Percentiles rank a stretch among this genome's conserved stretches.
These are phyloP conservation scores for Anisodus acutangulus DNA, from an alignment of 257 asterid species.

Conservation along the genomic window DNA sequence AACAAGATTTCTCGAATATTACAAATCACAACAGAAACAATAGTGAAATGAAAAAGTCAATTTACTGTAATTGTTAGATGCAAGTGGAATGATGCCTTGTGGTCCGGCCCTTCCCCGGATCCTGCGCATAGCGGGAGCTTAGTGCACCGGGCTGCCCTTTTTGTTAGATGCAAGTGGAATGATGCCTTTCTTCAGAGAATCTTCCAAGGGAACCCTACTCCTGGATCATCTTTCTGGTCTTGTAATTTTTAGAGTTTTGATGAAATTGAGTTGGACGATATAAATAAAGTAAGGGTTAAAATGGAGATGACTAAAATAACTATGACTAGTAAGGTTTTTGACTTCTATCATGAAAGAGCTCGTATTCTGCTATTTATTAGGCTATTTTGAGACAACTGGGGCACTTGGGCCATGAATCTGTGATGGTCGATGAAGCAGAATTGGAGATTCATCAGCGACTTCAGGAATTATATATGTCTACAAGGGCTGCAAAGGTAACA, in stretches of 20 bases:
- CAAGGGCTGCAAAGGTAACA: conserved; percentile 87
- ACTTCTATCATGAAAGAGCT: background rate
- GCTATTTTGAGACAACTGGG: conserved; percentile 86
- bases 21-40: background rate
- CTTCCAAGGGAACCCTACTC: conserved; percentile 21
- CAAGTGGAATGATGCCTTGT: background rate
- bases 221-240: conserved; percentile 13
- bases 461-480: conserved; percentile 81
- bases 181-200: background rate
- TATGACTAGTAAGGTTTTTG: conserved; percentile 12
- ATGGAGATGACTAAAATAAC: conserved; percentile 7
- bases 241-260: conserved; percentile 15
- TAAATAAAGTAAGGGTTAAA: background rate
- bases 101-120: too few species aligned
- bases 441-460: conserved; percentile 69
- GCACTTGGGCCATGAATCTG: conserved; percentile 81
- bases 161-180: conserved; percentile 13
- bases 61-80: conserved; percentile 14
- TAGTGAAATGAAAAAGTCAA: background rate
- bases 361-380: conserved; percentile 45
- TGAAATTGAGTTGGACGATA: background rate
- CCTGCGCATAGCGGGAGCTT: too few species aligned
- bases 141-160: too few species aligned
- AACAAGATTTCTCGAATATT: background rate
- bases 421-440: conserved; percentile 76